phyloP scores from a whole-genome alignment of 2,329 filamentous ascomycete genomes.

The Phyllosticta citribraziliensis region DNA sequence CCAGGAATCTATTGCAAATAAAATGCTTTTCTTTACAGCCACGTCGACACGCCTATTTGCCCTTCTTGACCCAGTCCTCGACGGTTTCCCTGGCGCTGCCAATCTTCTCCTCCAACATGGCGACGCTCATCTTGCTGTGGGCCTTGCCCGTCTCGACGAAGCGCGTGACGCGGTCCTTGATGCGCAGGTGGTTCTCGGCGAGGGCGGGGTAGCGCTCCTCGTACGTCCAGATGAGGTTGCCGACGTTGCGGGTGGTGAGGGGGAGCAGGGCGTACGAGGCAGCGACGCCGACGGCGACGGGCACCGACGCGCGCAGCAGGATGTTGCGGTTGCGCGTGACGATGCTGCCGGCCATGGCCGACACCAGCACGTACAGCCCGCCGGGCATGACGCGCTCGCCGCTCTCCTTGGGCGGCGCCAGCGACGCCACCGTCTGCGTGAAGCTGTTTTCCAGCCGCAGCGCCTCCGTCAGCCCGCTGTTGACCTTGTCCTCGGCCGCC shows the following conservation, averaged over 20 bases:
- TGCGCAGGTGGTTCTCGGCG: slow-evolving; percentile 67
- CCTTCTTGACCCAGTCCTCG: slow-evolving; percentile 87
- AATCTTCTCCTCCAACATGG: slow-evolving; percentile 73
- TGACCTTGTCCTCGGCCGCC: slow-evolving; percentile 70
- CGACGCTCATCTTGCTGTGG: slow-evolving; percentile 60
- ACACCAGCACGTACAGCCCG: slow-evolving; percentile 82
- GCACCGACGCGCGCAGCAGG: slow-evolving; percentile 65
- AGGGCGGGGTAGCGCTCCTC: slow-evolving; percentile 81
- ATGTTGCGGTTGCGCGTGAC: slow-evolving; percentile 80
- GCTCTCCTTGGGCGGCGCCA: slow-evolving; percentile 76
- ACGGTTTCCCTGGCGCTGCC: slow-evolving; percentile 63
- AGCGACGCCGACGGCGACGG: slow-evolving; percentile 68
- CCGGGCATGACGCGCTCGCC: slow-evolving; percentile 87
- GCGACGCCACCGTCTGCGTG: slow-evolving; percentile 76
- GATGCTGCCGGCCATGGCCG: slow-evolving; percentile 91
- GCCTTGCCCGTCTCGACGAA: slow-evolving; percentile 65
- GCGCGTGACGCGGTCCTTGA: slow-evolving; percentile 58
- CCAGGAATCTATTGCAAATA: neutral
- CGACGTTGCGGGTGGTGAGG: slow-evolving; percentile 81
- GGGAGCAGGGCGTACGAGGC: slow-evolving; percentile 80
- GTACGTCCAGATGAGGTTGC: slow-evolving; percentile 80
- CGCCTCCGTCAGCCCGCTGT: slow-evolving; percentile 67
- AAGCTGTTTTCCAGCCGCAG: slow-evolving; percentile 83
- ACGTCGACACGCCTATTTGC: slow-evolving; percentile 45
- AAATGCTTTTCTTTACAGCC: neutral